Evolutionary conservation across 805 yeast genomes (phyloP), one percentile per base, ranked within the genome.

Genomic region (Candida dendrica): DNA sequence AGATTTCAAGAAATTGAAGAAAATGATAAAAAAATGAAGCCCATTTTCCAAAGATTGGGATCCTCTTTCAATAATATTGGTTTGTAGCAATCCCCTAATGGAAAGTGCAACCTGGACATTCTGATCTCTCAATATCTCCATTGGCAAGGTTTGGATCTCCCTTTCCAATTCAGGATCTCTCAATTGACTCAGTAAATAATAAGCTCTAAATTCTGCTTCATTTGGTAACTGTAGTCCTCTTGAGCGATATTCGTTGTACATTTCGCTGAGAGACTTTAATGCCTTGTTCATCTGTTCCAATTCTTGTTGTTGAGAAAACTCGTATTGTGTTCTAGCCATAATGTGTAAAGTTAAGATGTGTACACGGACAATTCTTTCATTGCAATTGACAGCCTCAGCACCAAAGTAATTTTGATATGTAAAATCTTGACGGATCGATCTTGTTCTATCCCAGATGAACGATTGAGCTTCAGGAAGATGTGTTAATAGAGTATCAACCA

Each of bases 351-450:
- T 81, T 14, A 87, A 57, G 20, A 91, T 71, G 58, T 93, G 98
- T 17, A 90, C 83, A 42, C 98, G 68, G 5, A 89, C 96, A 50
- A 93, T 93, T 40, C 82, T 69, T 60, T 93, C 98, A 54, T 87
- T 86, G 60, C 98, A 93, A 50, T 84, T 91, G 9, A 91, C 76
- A 2, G 97, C 95, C 58, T 93, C 98, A 2, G 90, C 85, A 0
- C 98, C 98, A 34, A 81, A 81, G 53, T 81, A 91, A 59, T 91
- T 91, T 58, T 93, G 98, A 56, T 86, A 90, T 0, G 97, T 90
- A 62, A 93, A 93, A 60, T 93, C 99, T 61, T 93, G 98, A 56
- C 99, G 74, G 36, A 93, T 90, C 0, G 97, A 88, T 50, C 99
- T 74, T 17, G 97, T 93, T 61, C 99, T 74, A 61, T 93, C 98